Conservation (phyloP, 192 early-diverging fungal species). For the Umbelopsis vinacea region DNA sequence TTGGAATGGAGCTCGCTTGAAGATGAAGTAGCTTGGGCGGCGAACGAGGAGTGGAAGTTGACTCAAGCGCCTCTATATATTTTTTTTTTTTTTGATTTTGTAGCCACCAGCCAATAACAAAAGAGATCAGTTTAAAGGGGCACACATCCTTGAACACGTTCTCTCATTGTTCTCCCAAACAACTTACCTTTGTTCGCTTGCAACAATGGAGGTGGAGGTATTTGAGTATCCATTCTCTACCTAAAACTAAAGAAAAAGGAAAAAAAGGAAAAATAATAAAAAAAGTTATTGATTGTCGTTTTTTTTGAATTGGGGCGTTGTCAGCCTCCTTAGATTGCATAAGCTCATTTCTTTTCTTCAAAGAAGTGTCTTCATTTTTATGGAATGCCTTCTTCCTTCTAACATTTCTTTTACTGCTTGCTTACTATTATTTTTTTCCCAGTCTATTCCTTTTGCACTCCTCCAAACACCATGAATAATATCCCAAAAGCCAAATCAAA, state of each 20-base stretch:
- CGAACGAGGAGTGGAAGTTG: not conserved
- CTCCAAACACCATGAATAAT: not conserved
- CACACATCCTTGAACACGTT: no score
- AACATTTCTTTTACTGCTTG: no score
- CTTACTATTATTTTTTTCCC: not conserved
- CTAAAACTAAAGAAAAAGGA: not conserved
- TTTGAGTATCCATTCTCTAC: not conserved
- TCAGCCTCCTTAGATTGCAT: not conserved
- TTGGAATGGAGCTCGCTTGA: not conserved
- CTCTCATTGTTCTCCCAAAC: no score
- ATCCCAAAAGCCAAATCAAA: not conserved
- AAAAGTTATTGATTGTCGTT: conserved; percentile 11
- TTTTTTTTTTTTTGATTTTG: conserved; percentile 18
- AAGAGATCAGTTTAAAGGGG: conserved; percentile 16
- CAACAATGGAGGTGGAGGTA: not conserved
- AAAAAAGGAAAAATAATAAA: not conserved
- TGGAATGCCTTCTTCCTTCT: no score
- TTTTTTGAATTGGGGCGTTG: not conserved
- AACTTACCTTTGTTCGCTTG: not conserved
- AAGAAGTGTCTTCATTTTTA: not conserved
- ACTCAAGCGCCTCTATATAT: not conserved
- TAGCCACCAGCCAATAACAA: conserved; percentile 1
- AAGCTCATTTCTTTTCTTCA: not conserved
- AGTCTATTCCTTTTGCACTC: not conserved
- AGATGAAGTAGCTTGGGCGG: conserved; percentile 5